Percentiles rank a stretch among this genome's conserved stretches.
Evolutionary conservation across 805 yeast genomes (phyloP).

Genomic region (Ogataea zsoltii): DNA sequence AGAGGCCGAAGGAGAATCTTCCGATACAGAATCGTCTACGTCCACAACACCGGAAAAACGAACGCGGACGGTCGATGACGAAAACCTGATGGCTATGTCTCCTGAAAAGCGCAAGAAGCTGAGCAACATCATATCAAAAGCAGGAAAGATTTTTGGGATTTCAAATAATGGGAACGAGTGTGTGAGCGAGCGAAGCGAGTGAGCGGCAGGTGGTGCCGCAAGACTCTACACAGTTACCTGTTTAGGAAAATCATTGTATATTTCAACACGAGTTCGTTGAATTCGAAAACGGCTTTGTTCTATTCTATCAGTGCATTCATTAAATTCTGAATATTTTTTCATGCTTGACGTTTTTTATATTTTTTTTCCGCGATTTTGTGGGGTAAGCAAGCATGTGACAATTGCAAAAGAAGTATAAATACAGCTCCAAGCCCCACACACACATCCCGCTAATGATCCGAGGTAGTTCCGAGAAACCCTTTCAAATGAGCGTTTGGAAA

Average conservation of each 20-base stretch:
- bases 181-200: constrained; percentile 1
- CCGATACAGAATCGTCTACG: background rate
- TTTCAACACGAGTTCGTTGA: background rate
- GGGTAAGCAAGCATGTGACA: background rate
- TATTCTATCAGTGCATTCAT: no score
- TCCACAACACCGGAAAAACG: constrained; percentile 11
- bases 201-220: background rate
- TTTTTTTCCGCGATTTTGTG: constrained; percentile 2
- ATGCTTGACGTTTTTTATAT: no score
- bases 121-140: constrained; percentile 20
- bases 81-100: constrained; percentile 5
- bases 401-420: background rate
- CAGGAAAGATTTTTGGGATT: constrained; percentile 19
- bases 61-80: constrained; percentile 13
- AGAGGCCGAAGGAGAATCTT: background rate
- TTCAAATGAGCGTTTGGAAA: constrained; percentile 36
- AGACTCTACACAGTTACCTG: no score
- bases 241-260: no score
- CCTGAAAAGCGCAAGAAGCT: constrained; percentile 25
- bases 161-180: constrained; percentile 3
- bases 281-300: background rate
- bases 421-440: background rate
- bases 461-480: background rate
- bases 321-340: no score
- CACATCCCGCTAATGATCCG: background rate